Evolutionary conservation across 176 grass and related monocot species (phyloP).

Genomic region (Aechmea fasciata): DNA sequence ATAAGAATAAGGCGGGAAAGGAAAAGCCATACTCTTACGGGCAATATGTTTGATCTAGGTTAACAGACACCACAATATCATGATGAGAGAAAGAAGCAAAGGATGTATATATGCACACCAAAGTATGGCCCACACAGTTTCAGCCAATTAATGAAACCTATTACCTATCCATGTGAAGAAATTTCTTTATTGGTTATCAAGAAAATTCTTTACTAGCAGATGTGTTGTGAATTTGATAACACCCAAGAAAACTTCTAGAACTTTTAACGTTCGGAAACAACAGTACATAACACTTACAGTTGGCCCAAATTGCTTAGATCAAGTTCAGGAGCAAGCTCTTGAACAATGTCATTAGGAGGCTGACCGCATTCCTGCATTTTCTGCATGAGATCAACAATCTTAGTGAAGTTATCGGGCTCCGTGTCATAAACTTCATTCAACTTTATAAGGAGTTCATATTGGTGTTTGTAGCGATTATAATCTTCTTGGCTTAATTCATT

Average conservation of each 20-base stretch:
- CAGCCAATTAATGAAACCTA: no score
- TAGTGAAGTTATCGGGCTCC: conserved; percentile 69
- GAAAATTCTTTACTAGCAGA: not conserved
- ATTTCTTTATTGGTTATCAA: no score
- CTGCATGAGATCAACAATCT: conserved; percentile 90
- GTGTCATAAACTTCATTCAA: conserved; percentile 85
- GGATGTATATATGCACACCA: no score
- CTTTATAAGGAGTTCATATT: conserved; percentile 69
- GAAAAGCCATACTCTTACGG: not conserved
- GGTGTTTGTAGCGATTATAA: conserved; percentile 47
- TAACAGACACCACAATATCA: no score
- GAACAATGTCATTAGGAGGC: conserved; percentile 84
- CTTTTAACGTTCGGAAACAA: not conserved
- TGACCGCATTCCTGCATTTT: conserved; percentile 98
- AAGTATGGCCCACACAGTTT: no score
- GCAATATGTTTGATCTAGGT: no score
- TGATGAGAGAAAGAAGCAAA: no score
- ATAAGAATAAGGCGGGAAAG: not conserved
- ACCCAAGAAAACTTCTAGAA: not conserved
- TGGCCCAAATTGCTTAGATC: conserved; percentile 75
- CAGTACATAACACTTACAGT: conserved; percentile 44
- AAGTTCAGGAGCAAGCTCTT: conserved; percentile 77
- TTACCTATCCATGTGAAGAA: no score
- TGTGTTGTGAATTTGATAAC: not conserved
- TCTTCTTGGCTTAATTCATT: conserved; percentile 63